A percentile compares a stretch with the other conserved stretches of the same genome.
Conservation (phyloP, 202 grass and related monocot species). For the Panicum hallii region DNA sequence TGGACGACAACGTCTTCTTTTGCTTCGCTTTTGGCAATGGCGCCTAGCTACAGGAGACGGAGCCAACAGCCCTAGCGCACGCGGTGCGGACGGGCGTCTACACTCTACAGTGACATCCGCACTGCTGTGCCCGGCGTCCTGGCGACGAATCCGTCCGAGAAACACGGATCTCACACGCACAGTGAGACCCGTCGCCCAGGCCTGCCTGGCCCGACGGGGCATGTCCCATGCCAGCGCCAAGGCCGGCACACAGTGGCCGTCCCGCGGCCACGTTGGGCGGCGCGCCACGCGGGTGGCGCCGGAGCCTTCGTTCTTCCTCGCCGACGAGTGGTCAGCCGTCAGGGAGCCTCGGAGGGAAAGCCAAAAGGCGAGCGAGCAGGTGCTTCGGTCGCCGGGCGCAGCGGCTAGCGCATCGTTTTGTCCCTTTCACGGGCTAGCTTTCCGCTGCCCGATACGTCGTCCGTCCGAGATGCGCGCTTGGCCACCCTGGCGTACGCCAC, state of each 20-base stretch:
- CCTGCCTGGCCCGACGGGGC: neutral
- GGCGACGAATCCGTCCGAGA: neutral
- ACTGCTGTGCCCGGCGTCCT: neutral
- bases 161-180: neutral
- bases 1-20: neutral
- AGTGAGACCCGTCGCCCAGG: neutral
- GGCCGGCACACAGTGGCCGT: no score
- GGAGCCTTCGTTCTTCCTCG: neutral
- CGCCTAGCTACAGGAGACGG: neutral
- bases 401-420: conserved; percentile 22
- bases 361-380: neutral
- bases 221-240: no score
- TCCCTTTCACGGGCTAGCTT: conserved; percentile 27
- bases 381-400: neutral
- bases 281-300: neutral
- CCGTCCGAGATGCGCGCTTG: neutral
- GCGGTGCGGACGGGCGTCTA: neutral
- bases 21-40: neutral
- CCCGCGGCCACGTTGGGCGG: neutral
- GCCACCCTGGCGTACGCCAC: no score
- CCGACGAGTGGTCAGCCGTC: neutral
- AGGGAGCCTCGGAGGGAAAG: no score
- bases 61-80: neutral
- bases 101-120: neutral
- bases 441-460: conserved; percentile 19